Percentiles rank a stretch among this genome's conserved stretches.
phyloP scores from a whole-genome alignment of 805 yeast species.

The Ogataea minuta region DNA sequence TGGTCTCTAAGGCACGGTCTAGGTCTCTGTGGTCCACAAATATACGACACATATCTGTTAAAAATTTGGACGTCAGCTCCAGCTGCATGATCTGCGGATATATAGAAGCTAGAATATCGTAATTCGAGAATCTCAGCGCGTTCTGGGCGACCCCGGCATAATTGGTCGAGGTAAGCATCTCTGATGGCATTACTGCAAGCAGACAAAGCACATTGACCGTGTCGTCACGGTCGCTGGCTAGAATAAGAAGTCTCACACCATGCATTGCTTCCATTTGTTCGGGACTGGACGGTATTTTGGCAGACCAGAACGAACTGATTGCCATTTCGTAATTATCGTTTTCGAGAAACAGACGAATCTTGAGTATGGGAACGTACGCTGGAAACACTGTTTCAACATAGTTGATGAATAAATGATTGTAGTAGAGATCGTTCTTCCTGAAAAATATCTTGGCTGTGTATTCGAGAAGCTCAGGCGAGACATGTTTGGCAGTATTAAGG shows the following conservation, averaged over 20 bases:
- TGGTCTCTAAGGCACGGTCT: constrained; percentile 11
- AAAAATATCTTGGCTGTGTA: constrained; percentile 13
- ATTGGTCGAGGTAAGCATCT: constrained; percentile 8
- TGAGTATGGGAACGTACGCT: constrained; percentile 3
- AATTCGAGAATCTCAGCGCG: constrained; percentile 13
- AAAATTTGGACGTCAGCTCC: constrained; percentile 7
- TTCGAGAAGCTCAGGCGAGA: not conserved
- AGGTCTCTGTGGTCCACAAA: constrained; percentile 10
- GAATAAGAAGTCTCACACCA: constrained; percentile 16
- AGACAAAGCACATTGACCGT: constrained; percentile 16
- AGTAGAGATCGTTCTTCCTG: constrained; percentile 7
- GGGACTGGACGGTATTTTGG: not conserved
- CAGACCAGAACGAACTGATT: constrained; percentile 16
- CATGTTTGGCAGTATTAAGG: not conserved
- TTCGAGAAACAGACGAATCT: constrained; percentile 18
- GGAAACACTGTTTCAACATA: constrained; percentile 4
- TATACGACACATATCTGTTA: constrained; percentile 5
- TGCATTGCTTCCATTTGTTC: constrained; percentile 7
- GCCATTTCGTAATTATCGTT: constrained; percentile 28
- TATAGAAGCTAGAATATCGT: constrained; percentile 3
- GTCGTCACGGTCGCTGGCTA: constrained; percentile 25
- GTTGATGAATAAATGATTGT: constrained; percentile 15
- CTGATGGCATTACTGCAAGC: constrained; percentile 4
- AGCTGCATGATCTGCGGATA: constrained; percentile 3
- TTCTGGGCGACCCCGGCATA: constrained; percentile 13